A percentile compares a stretch with the other conserved stretches of the same genome.
Conservation (phyloP, 768 basidiomycete genomes). For the Tulasnella sp. region DNA sequence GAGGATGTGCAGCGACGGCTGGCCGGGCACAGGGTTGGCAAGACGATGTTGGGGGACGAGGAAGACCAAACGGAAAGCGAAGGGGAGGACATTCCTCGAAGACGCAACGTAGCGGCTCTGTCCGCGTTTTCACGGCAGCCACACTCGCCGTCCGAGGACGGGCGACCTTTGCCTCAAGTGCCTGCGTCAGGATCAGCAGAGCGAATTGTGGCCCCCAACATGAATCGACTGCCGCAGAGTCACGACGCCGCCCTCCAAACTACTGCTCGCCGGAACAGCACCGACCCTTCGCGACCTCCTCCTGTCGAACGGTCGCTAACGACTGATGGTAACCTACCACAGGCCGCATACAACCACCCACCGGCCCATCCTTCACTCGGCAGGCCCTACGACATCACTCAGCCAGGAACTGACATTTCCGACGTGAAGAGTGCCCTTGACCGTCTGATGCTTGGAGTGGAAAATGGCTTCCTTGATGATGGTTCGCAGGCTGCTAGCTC, state of each 20-base stretch:
- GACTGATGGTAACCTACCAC: slow-evolving; percentile 15
- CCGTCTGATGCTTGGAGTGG: slow-evolving; percentile 53
- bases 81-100: slow-evolving; percentile 28
- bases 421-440: slow-evolving; percentile 77
- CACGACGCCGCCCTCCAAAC: slow-evolving; percentile 14
- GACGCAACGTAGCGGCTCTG: not conserved
- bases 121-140: not conserved
- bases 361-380: slow-evolving; percentile 16
- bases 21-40: slow-evolving; percentile 15
- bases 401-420: slow-evolving; percentile 39
- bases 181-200: slow-evolving; percentile 10
- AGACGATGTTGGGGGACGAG: slow-evolving; percentile 25
- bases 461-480: slow-evolving; percentile 35
- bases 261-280: not conserved
- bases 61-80: slow-evolving; percentile 17
- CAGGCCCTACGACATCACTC: slow-evolving; percentile 15
- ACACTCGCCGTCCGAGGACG: not conserved
- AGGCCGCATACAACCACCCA: not conserved
- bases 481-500: not conserved
- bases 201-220: not conserved
- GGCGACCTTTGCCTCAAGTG: slow-evolving; percentile 24
- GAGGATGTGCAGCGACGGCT: slow-evolving; percentile 35
- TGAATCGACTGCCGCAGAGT: slow-evolving; percentile 7
- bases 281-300: not conserved
- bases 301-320: slow-evolving; percentile 10